Percentiles rank a stretch among this genome's conserved stretches.
These are phyloP conservation scores for Ceratobasidium theobromae DNA, from an alignment of 1,284 basidiomycete genomes.

Conservation along the genomic window DNA sequence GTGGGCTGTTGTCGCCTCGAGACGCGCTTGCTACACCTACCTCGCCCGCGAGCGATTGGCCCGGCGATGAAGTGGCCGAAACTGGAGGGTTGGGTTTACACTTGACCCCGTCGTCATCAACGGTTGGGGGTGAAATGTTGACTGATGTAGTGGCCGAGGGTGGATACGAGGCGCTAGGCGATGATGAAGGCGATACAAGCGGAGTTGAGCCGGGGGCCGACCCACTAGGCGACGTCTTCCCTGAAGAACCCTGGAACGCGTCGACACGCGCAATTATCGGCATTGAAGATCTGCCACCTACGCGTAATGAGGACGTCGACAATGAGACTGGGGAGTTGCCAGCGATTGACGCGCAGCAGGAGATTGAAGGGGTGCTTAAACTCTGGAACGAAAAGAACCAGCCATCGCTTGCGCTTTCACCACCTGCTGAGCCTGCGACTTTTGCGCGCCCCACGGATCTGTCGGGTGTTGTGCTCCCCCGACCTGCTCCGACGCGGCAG, in stretches of 20 bases:
- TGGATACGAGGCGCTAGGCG: conserved; percentile 7
- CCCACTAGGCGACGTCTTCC: conserved; percentile 36
- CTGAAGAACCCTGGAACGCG: conserved; percentile 16
- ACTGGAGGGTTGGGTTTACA: conserved; percentile 2
- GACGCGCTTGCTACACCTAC: conserved; percentile 3
- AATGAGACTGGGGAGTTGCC: conserved; percentile 14
- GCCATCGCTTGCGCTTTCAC: background rate
- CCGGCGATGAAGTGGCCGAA: background rate
- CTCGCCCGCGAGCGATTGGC: background rate
- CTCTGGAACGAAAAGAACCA: conserved; percentile 13
- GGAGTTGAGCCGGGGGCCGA: background rate
- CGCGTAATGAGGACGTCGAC: conserved; percentile 13
- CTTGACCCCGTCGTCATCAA: conserved; percentile 18
- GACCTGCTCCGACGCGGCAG: conserved; percentile 10
- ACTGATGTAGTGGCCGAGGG: conserved; percentile 6
- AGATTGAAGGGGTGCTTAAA: background rate
- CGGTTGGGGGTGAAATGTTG: conserved; percentile 9
- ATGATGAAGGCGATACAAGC: conserved; percentile 3
- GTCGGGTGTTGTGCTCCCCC: background rate
- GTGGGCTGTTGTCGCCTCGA: conserved; percentile 3
- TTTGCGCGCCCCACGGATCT: background rate
- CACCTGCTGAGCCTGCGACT: background rate
- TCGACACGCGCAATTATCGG: background rate
- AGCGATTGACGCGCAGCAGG: background rate
- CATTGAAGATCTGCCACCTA: conserved; percentile 6